Base-by-base conservation (phyloP, 2,329 filamentous ascomycete genomes). In the Ophiostoma quercus region DNA sequence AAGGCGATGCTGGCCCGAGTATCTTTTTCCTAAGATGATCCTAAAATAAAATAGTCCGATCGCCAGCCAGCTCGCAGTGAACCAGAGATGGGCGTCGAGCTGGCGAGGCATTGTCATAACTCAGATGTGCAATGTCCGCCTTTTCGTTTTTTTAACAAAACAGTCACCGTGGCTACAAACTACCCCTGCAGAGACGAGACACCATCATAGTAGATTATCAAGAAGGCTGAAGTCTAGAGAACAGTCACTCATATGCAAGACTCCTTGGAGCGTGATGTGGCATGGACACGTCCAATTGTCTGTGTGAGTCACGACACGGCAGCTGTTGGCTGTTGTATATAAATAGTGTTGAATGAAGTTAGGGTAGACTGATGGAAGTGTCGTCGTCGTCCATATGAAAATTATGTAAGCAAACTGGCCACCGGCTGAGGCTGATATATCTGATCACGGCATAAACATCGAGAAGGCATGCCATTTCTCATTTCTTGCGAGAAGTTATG, bases 211-310 rank as follows among this genome's bases (percentile, higher is more conserved):
- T 2, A 3, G 9, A 19, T 1, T 51, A 57, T 4, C 11, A 22
- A 25, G n/a, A 57, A 25, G 51, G n/a, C 51, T 25, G 51, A 29
- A 29, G 25, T 29, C 25, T 29, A 29, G 25, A 29, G 25, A 29
- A 29, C 25, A 29, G 25, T 29, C 25, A 29, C 25, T 29, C 25
- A 29, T 29, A 39, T 39, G 19, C 7, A n/a, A 62, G 32, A 65
- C 60, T 65, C 60, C 41, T 16, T 51, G 34, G 43, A 66, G 29
- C 22, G 19, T 69, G 68, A 69, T 69, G 68, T 69, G 68, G 68
- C 68, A 66, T 25, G 41, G 16, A 51, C 19, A 51, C 29, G 11
- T 2, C 68, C 68, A 67, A 67, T 67, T 34, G 66, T 66, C 7
- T 39, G 16, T 65, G 6, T 32, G 14, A 25, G 47, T 60, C 34